Percentiles rank a stretch among this genome's conserved stretches.
Conservation (phyloP, 257 asterid genomes). For the Solanum pimpinellifolium region DNA sequence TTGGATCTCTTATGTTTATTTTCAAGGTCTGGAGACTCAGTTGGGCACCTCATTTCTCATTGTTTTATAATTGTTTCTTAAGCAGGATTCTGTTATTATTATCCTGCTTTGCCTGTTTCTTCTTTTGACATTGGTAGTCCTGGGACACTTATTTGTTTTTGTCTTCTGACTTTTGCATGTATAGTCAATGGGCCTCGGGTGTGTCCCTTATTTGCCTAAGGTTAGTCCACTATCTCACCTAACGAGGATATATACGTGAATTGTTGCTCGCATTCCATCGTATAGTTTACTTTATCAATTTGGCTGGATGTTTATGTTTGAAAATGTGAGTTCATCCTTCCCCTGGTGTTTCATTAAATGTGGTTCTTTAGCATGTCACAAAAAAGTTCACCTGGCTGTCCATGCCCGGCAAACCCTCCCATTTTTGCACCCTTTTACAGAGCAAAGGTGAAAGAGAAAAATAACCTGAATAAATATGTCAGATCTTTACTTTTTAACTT, state of each 20-base stretch:
- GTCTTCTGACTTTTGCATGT: slow-evolving; percentile 10
- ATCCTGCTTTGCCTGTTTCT: neutral
- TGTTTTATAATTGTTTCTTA: neutral
- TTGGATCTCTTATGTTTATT: slow-evolving; percentile 95
- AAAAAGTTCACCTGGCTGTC: neutral
- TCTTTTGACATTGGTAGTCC: neutral
- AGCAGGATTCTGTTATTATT: neutral
- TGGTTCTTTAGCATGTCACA: neutral
- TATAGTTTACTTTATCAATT: neutral
- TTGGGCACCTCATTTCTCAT: neutral
- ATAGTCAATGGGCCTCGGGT: slow-evolving; percentile 96
- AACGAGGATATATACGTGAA: neutral
- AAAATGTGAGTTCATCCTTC: neutral
- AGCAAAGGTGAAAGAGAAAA: neutral
- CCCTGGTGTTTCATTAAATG: neutral
- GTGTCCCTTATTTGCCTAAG: slow-evolving; percentile 98
- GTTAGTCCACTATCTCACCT: slow-evolving; percentile 35
- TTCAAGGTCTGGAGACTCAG: slow-evolving; percentile 55
- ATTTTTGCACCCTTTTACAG: neutral
- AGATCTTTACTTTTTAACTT: neutral
- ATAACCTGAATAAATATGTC: neutral
- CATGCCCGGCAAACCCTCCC: neutral
- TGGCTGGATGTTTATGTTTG: neutral
- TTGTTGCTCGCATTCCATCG: neutral
- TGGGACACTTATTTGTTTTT: neutral